These are phyloP conservation scores for Colletotrichum liaoningense DNA, from an alignment of 2,329 filamentous ascomycete genomes.

Conservation along the genomic window DNA sequence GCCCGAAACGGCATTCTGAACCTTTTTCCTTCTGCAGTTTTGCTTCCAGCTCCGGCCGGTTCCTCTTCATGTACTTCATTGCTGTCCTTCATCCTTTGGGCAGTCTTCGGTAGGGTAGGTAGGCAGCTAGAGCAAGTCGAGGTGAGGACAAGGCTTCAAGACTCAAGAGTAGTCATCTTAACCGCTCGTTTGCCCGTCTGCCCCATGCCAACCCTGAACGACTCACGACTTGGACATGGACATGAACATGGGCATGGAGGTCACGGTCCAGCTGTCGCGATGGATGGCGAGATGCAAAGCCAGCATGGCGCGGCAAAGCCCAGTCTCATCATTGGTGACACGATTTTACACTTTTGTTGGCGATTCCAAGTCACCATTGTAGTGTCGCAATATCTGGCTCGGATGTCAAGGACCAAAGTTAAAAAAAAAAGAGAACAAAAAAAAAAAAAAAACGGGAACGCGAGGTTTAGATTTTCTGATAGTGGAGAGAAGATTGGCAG, in stretches of 20 bases:
- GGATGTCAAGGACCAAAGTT: background rate
- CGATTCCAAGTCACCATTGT: background rate
- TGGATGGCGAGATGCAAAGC: conserved; percentile 23
- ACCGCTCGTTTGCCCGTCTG: background rate
- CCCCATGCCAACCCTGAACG: conserved; percentile 9
- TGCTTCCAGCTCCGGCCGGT: background rate
- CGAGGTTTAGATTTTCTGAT: background rate
- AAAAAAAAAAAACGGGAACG: background rate
- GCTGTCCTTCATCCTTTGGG: background rate
- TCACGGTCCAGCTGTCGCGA: conserved; percentile 17
- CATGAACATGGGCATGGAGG: background rate
- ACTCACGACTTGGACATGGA: background rate
- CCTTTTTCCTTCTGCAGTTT: conserved; percentile 8
- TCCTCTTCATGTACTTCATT: background rate
- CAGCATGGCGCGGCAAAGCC: conserved; percentile 12
- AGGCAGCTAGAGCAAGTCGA: no score
- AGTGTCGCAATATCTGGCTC: background rate
- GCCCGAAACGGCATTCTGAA: conserved; percentile 27
- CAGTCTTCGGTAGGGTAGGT: no score
- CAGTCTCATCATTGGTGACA: conserved; percentile 7
- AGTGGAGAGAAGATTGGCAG: conserved; percentile 13
- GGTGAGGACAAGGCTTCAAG: no score
- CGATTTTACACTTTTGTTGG: background rate
- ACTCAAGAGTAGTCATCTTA: background rate
- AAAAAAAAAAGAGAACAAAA: no score